Percentiles rank a stretch among this genome's conserved stretches.
Evolutionary conservation across 2,329 filamentous ascomycete species (phyloP).

Genomic region (Claviceps paspali): DNA sequence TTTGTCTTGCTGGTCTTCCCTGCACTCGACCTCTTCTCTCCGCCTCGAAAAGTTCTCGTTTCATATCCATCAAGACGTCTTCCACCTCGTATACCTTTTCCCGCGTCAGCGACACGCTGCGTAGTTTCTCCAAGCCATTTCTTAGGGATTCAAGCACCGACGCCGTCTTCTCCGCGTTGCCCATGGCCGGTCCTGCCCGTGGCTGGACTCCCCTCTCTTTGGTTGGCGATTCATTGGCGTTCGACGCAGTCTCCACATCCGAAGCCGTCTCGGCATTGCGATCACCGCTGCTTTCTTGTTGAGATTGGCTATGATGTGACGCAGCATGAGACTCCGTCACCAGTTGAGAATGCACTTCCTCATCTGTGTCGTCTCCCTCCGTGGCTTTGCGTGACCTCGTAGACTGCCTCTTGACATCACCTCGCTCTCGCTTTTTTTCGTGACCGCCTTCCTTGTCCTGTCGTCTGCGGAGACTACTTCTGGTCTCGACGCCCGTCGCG

Average conservation of each 20-base stretch:
- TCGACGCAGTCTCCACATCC: neutral
- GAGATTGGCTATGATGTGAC: constrained; percentile 17
- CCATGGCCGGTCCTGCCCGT: constrained; percentile 2
- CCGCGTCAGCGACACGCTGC: constrained; percentile 42
- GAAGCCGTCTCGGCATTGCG: neutral
- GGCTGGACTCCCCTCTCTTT: constrained; percentile 4
- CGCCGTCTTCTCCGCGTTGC: constrained; percentile 7
- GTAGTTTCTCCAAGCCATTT: constrained; percentile 39
- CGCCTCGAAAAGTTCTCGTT: constrained; percentile 57
- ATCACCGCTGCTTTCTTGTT: constrained; percentile 5
- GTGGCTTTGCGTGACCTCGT: constrained; percentile 2
- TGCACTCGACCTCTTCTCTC: constrained; percentile 35
- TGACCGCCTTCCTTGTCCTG: constrained; percentile 3
- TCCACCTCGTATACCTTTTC: constrained; percentile 57
- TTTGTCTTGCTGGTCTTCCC: constrained; percentile 10
- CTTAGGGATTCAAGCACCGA: constrained; percentile 19
- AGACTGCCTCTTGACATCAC: constrained; percentile 5
- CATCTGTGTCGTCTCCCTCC: constrained; percentile 22
- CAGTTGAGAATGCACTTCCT: constrained; percentile 26
- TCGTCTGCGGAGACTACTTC: constrained; percentile 9
- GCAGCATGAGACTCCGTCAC: constrained; percentile 25
- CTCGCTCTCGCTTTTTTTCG: neutral
- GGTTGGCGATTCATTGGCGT: constrained; percentile 1
- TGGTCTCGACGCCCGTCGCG: constrained; percentile 7
- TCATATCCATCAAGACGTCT: constrained; percentile 65